Evolutionary conservation across 495 filamentous ascomycete species (phyloP), one percentile per base, ranked within the genome.

Genomic region (Jackrogersella minutella): DNA sequence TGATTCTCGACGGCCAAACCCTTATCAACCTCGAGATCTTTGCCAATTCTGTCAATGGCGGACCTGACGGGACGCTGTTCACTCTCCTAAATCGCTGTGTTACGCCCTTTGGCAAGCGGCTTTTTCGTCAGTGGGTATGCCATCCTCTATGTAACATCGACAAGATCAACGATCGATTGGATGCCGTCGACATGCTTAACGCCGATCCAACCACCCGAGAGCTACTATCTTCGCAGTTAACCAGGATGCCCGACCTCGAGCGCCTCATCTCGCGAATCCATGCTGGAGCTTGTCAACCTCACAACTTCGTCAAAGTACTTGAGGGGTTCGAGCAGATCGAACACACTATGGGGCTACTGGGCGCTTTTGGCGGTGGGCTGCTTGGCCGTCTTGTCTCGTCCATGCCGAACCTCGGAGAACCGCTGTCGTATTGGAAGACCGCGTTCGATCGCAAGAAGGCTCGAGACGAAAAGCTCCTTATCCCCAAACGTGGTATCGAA

Each of bases 311-410:
- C 19, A 87, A 85, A n/a, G 94, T 98, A 3, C 81, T 99, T 0
- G 93, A 99, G 71, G 96, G 96, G 0, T 99, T 98, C 71, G 96
- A 98, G 77, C 94, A 96, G 75, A 97, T 98, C 14, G 92, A 96
- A 40, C 92, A 93, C 72, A 95, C 91, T 0, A 91, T 96, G 84
- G 85, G 86, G 59, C 83, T 97, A 10, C 84, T 97, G 0, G 81
- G 83, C 26, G 81, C 85, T 11, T 87, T 91, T 71, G 88, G 88
- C 22, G 79, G 80, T 40, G 90, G 93, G 13, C 82, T 99, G 2
- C 89, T 99, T 50, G 92, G 92, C 34, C 87, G 92, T 44, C 84
- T 99, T 13, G 87, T 97, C 22, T 76, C 84, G 0, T 82, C 86
- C 1, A 96, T 99, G 92, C 96, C 96, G 0, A 85, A 97, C 69